Percentiles rank a stretch among this genome's conserved stretches.
These are phyloP conservation scores for Chaetomidium leptoderma DNA, from an alignment of 495 filamentous ascomycete genomes.

Conservation along the genomic window DNA sequence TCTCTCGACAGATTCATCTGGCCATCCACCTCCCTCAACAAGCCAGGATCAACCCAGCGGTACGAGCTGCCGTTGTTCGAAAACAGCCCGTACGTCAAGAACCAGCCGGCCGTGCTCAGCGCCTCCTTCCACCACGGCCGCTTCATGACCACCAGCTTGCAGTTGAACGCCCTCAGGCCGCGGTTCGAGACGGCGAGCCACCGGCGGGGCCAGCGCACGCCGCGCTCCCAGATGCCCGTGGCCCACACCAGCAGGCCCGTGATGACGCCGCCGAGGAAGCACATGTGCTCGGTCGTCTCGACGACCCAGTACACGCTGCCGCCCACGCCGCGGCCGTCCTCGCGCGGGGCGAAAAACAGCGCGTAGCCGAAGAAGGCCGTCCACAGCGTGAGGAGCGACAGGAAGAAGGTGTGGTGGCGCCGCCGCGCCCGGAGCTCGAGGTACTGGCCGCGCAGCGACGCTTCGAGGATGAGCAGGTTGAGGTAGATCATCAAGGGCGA, in stretches of 20 bases:
- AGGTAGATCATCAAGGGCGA: conserved; percentile 96
- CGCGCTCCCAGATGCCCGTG: conserved; percentile 91
- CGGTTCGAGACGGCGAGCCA: conserved; percentile 87
- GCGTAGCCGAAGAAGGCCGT: conserved; percentile 76
- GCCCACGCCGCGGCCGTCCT: conserved; percentile 84
- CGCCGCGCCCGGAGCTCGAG: conserved; percentile 81
- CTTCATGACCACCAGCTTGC: conserved; percentile 86
- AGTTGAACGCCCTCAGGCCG: conserved; percentile 85
- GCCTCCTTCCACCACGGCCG: conserved; percentile 78
- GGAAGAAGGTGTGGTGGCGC: conserved; percentile 92
- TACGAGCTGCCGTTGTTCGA: conserved; percentile 62
- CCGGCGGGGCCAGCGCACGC: conserved; percentile 86
- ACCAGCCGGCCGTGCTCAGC: conserved; percentile 62
- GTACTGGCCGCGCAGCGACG: conserved; percentile 88
- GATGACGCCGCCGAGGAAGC: conserved; percentile 78
- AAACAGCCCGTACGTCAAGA: conserved; percentile 71
- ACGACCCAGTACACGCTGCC: conserved; percentile 95
- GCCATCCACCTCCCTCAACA: conserved; percentile 49
- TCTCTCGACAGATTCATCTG: conserved; percentile 39
- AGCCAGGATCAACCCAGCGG: conserved; percentile 57
- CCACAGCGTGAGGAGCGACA: conserved; percentile 74
- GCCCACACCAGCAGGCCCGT: conserved; percentile 82
- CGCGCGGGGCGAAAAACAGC: conserved; percentile 81
- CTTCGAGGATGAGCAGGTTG: conserved; percentile 95
- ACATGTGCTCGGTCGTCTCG: conserved; percentile 80